These are phyloP conservation scores for Smallanthus sonchifolius DNA, from an alignment of 129 eudicot species.

Conservation along the genomic window DNA sequence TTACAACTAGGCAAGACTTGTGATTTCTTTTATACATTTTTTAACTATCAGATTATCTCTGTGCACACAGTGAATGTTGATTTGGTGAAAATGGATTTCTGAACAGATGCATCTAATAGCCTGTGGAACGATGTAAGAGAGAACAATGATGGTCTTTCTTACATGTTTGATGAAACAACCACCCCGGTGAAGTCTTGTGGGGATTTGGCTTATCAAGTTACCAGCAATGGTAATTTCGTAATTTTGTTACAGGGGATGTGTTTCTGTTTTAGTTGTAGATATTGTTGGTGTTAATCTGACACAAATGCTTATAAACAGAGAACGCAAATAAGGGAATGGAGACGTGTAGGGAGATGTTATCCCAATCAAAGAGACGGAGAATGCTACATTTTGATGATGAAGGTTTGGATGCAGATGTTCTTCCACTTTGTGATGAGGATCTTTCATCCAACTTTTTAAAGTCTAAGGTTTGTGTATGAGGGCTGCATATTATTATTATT, in stretches of 20 bases:
- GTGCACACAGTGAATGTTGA: constrained; percentile 1
- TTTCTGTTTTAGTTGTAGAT: not conserved
- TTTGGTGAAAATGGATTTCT: constrained; percentile 10
- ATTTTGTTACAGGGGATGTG: not conserved
- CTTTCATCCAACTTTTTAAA: constrained; percentile 45
- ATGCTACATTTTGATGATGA: constrained; percentile 74
- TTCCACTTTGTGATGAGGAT: constrained; percentile 53
- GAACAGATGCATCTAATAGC: constrained; percentile 49
- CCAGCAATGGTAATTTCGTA: constrained; percentile 34
- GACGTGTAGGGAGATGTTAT: constrained; percentile 38
- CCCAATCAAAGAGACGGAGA: constrained; percentile 82
- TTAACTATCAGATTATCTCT: not conserved
- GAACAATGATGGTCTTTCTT: constrained; percentile 45
- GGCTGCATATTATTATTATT: not conserved
- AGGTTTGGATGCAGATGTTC: constrained; percentile 35
- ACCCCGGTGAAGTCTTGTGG: constrained; percentile 85
- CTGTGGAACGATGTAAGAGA: constrained; percentile 44
- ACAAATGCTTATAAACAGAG: constrained; percentile 31
- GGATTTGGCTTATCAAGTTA: constrained; percentile 54
- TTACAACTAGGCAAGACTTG: constrained; percentile 42
- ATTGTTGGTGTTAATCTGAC: constrained; percentile 8
- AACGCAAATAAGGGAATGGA: constrained; percentile 43
- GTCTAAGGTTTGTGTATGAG: constrained; percentile 56
- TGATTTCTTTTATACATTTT: not conserved
- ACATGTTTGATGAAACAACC: constrained; percentile 59